Evolutionary conservation across 2,329 filamentous ascomycete genomes (phyloP).

Genomic region (Fusarium citri): DNA sequence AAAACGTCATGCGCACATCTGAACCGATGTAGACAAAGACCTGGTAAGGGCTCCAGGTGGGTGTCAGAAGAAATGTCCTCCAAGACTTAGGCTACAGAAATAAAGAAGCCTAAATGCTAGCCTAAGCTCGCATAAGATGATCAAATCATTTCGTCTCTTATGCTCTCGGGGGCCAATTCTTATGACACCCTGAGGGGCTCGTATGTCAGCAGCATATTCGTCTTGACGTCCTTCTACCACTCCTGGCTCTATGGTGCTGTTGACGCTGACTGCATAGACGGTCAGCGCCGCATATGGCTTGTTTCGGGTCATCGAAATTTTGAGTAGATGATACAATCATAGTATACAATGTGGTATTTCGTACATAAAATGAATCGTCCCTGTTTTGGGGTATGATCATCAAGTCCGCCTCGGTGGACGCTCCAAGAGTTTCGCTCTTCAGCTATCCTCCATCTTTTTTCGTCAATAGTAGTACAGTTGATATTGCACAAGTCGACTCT

Average conservation of each 20-base stretch:
- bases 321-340: background rate
- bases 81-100: too few relatives aligned
- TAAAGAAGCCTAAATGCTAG: too few relatives aligned
- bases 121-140: too few relatives aligned
- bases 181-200: too few relatives aligned
- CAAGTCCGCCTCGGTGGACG: constrained; percentile 5
- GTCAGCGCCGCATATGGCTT: background rate
- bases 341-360: constrained; percentile 22
- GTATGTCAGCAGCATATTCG: background rate
- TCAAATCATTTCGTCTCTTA: too few relatives aligned
- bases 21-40: background rate
- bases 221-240: background rate
- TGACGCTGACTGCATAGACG: background rate
- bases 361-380: constrained; percentile 19
- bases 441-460: background rate
- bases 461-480: constrained; percentile 33
- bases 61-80: too few relatives aligned
- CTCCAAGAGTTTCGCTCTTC: background rate
- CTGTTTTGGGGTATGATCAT: constrained; percentile 1
- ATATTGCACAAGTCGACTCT: constrained; percentile 24
- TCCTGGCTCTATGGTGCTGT: background rate
- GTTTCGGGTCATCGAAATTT: background rate
- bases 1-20: background rate
- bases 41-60: too few relatives aligned
- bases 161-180: too few relatives aligned